Evolutionary conservation across 2,329 filamentous ascomycete genomes (phyloP).

Genomic region (Pseudogymnoascus sp.): DNA sequence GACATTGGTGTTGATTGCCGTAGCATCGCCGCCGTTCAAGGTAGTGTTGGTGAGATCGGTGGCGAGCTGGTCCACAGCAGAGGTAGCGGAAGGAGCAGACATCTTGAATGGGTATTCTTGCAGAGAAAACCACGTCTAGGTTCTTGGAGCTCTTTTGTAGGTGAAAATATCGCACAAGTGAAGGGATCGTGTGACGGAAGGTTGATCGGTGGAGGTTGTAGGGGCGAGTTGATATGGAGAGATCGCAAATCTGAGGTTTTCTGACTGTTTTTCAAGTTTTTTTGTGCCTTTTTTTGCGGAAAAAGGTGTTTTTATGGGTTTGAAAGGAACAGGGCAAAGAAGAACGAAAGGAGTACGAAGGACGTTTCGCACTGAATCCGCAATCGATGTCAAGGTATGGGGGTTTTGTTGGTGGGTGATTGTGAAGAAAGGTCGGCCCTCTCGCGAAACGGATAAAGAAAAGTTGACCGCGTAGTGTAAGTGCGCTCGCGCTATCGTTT

Average conservation of each 20-base stretch:
- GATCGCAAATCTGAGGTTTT: slow-evolving; percentile 25
- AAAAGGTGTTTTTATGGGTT: slow-evolving; percentile 21
- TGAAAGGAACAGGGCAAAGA: slow-evolving; percentile 27
- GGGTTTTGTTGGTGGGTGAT: slow-evolving; percentile 13
- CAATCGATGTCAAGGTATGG: slow-evolving; percentile 17
- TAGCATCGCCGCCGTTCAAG: slow-evolving; percentile 60
- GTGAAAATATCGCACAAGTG: slow-evolving; percentile 19
- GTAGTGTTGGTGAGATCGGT: slow-evolving; percentile 65
- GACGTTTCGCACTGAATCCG: slow-evolving; percentile 26
- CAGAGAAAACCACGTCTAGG: slow-evolving; percentile 14
- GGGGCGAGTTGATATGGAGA: slow-evolving; percentile 19
- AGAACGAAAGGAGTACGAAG: slow-evolving; percentile 30
- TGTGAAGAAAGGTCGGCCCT: slow-evolving; percentile 9
- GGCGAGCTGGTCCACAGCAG: slow-evolving; percentile 72
- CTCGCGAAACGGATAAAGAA: slow-evolving; percentile 11
- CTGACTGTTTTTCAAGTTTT: slow-evolving; percentile 30
- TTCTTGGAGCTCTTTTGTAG: slow-evolving; percentile 15
- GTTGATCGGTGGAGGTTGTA: slow-evolving; percentile 13
- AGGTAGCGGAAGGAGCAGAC: slow-evolving; percentile 49
- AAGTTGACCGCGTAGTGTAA: slow-evolving; percentile 11
- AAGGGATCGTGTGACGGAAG: slow-evolving; percentile 14
- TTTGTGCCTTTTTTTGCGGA: slow-evolving; percentile 27
- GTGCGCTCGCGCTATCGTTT: slow-evolving; percentile 2
- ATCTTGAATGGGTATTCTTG: slow-evolving; percentile 38
- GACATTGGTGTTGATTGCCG: slow-evolving; percentile 68